Percentiles rank a stretch among this genome's conserved stretches.
Evolutionary conservation across 371 early-diverging fungal species (phyloP).

Genomic region (Lichtheimia ramosa): DNA sequence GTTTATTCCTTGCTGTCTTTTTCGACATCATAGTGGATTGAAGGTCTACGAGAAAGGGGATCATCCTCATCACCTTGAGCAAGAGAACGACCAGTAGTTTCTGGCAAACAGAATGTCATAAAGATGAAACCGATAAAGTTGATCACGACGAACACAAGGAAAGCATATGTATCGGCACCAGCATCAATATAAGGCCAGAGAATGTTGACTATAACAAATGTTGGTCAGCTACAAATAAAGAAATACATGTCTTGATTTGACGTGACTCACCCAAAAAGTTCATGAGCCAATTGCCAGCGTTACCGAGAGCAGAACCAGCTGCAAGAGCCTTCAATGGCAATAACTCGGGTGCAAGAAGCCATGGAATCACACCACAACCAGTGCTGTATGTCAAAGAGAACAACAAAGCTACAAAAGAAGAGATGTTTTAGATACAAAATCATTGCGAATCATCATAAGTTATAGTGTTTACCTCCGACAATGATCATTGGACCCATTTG

Average conservation of each 20-base stretch:
- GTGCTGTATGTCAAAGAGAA: constrained; percentile 41
- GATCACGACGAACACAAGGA: constrained; percentile 42
- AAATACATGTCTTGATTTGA: background rate
- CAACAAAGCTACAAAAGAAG: constrained; percentile 19
- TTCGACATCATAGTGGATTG: background rate
- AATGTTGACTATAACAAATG: constrained; percentile 29
- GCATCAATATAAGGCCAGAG: constrained; percentile 40
- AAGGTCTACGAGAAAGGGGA: background rate
- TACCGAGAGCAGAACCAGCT: constrained; percentile 47
- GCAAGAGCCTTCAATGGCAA: constrained; percentile 45
- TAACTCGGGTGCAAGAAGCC: constrained; percentile 52
- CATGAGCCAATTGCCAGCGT: constrained; percentile 41
- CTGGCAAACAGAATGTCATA: constrained; percentile 38
- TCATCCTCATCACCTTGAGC: constrained; percentile 16
- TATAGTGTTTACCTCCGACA: constrained; percentile 13
- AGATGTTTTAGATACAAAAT: background rate
- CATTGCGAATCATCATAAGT: background rate
- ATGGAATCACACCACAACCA: constrained; percentile 54
- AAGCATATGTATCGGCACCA: constrained; percentile 32
- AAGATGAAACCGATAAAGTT: constrained; percentile 47
- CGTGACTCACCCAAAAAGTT: constrained; percentile 26
- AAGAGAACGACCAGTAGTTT: constrained; percentile 43
- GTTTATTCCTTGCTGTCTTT: background rate
- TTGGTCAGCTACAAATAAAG: background rate
- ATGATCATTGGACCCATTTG: constrained; percentile 34